These are phyloP conservation scores for Picochlorum sp. DNA, from an alignment of 139 green algal species.

Conservation along the genomic window DNA sequence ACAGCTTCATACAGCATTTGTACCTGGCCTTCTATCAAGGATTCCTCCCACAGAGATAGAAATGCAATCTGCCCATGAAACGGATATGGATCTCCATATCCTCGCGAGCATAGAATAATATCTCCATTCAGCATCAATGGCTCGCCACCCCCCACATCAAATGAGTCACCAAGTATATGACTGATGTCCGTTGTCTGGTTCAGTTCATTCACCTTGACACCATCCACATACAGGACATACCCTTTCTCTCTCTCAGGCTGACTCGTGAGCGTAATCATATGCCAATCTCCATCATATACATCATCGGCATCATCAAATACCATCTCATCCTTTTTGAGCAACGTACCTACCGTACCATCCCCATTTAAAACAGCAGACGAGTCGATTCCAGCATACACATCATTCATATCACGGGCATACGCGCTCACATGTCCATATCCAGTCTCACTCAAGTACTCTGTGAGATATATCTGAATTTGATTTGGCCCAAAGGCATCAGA, in stretches of 20 bases:
- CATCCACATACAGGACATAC: constrained; percentile 39
- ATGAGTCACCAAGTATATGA: neutral
- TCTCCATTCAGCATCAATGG: constrained; percentile 22
- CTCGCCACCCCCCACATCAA: constrained; percentile 17
- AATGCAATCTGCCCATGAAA: constrained; percentile 28
- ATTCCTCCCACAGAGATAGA: constrained; percentile 24
- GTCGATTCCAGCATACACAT: constrained; percentile 14
- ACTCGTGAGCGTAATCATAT: constrained; percentile 56
- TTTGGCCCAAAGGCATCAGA: constrained; percentile 17
- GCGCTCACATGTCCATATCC: constrained; percentile 33
- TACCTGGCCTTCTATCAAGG: constrained; percentile 15
- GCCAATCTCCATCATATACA: constrained; percentile 45
- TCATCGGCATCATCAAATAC: neutral
- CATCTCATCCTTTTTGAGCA: neutral
- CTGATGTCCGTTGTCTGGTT: neutral
- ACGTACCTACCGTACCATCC: too few species aligned
- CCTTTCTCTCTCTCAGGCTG: constrained; percentile 17
- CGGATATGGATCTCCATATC: constrained; percentile 20
- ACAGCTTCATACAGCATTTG: constrained; percentile 8
- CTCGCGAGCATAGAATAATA: constrained; percentile 38
- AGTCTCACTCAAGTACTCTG: constrained; percentile 3
- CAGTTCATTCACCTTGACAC: constrained; percentile 18
- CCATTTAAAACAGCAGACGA: constrained; percentile 35
- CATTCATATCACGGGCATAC: constrained; percentile 42
- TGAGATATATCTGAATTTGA: constrained; percentile 30